These are phyloP conservation scores for Aspergillus diversus DNA, from an alignment of 495 filamentous ascomycete genomes.

Conservation along the genomic window DNA sequence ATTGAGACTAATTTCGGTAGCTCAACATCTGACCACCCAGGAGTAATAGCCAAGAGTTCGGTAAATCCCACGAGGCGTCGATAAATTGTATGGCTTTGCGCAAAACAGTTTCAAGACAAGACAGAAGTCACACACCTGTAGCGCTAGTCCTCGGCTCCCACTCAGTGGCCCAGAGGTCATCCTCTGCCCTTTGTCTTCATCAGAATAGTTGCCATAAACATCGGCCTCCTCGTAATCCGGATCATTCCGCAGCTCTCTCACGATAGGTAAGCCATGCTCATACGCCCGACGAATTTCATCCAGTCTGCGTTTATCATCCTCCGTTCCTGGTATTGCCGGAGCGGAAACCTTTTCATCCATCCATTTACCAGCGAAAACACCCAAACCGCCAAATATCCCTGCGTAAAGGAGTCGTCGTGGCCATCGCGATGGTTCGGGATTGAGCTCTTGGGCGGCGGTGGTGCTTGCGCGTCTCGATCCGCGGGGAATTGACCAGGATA, in stretches of 20 bases:
- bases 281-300: slow-evolving; percentile 31
- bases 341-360: slow-evolving; percentile 33
- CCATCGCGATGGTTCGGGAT: slow-evolving; percentile 37
- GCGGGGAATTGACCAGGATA: slow-evolving; percentile 5
- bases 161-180: slow-evolving; percentile 46
- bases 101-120: not conserved
- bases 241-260: slow-evolving; percentile 54
- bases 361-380: slow-evolving; percentile 31
- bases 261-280: slow-evolving; percentile 53
- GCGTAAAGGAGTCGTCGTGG: slow-evolving; percentile 43
- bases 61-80: not conserved
- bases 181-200: slow-evolving; percentile 38
- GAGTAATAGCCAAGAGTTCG: not conserved
- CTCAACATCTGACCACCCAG: not conserved
- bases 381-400: slow-evolving; percentile 41
- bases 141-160: slow-evolving; percentile 43
- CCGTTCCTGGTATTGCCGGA: slow-evolving; percentile 38
- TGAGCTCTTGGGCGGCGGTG: slow-evolving; percentile 22
- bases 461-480: slow-evolving; percentile 33
- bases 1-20: not conserved
- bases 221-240: slow-evolving; percentile 56
- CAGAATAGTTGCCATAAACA: slow-evolving; percentile 56
- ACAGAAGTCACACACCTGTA: slow-evolving; percentile 41
- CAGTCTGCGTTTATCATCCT: slow-evolving; percentile 32
- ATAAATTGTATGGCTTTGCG: not conserved